Percentiles rank a stretch among this genome's conserved stretches.
phyloP scores from a whole-genome alignment of 73 alveolate species.

The Tetrahymena elliotti region DNA sequence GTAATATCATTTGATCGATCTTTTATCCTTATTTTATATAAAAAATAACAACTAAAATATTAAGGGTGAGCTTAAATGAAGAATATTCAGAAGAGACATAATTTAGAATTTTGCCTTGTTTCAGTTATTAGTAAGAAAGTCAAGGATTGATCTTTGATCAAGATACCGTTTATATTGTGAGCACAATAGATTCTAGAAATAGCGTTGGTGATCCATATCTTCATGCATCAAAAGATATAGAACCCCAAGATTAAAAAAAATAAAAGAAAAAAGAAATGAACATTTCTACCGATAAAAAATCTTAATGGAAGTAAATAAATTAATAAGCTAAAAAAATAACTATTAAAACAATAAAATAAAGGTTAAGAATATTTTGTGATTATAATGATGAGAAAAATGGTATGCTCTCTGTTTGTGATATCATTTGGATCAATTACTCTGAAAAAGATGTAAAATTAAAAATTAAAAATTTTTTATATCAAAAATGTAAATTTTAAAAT shows the following conservation, averaged over 20 bases:
- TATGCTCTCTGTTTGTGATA: conserved; percentile 17
- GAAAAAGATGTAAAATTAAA: conserved; percentile 23
- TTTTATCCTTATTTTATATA: not conserved
- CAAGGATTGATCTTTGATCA: conserved; percentile 22
- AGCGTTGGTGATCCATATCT: conserved; percentile 36
- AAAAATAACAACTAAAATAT: not conserved
- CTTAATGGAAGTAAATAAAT: conserved; percentile 12
- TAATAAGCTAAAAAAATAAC: not conserved
- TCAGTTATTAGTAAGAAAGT: conserved; percentile 25
- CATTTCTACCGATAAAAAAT: conserved; percentile 22
- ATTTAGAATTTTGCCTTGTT: conserved; percentile 16
- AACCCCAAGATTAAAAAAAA: not conserved
- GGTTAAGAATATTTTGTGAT: conserved; percentile 11
- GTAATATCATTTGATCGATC: not conserved
- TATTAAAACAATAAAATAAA: not conserved
- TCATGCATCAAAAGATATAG: conserved; percentile 29
- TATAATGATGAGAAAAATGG: conserved; percentile 35
- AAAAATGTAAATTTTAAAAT: not conserved
- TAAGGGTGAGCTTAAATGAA: conserved; percentile 7
- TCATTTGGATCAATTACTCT: conserved; percentile 28
- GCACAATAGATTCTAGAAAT: conserved; percentile 21
- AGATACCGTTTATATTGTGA: conserved; percentile 25
- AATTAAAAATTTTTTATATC: not conserved
- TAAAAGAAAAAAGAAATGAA: conserved; percentile 22
- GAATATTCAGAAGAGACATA: conserved; percentile 35